Conservation (phyloP, 2,329 filamentous ascomycete species). For the Exophiala aquamarina region DNA sequence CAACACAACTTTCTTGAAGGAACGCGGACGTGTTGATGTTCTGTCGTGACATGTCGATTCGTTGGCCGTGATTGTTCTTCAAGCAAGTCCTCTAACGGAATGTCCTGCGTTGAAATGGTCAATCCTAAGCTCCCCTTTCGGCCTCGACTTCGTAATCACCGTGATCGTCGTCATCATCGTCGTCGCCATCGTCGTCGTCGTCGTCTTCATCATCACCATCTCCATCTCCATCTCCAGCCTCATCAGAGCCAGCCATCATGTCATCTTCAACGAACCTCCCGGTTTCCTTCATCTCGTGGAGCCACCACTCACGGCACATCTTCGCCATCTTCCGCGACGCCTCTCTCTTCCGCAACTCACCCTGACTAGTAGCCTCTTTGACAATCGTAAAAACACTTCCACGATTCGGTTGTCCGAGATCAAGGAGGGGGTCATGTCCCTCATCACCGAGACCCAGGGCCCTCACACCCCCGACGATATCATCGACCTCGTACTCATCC, state of each 20-base stretch:
- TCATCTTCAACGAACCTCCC: not conserved
- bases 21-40: no score
- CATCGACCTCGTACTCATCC: constrained; percentile 26
- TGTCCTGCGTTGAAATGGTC: no score
- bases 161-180: not conserved
- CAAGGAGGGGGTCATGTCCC: constrained; percentile 23
- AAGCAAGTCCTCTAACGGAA: no score
- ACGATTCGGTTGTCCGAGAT: constrained; percentile 17
- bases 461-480: constrained; percentile 23
- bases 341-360: constrained; percentile 10
- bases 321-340: constrained; percentile 11
- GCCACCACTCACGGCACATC: constrained; percentile 19
- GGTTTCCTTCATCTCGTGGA: constrained; percentile 5
- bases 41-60: no score
- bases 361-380: constrained; percentile 8
- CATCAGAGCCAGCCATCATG: not conserved
- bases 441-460: constrained; percentile 23
- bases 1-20: no score
- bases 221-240: not conserved
- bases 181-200: not conserved
- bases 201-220: not conserved
- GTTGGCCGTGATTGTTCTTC: no score
- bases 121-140: no score
- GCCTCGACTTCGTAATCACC: no score
- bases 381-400: constrained; percentile 21